These are phyloP conservation scores for Syzygium aromaticum DNA, from an alignment of 345 rosid species.

Conservation along the genomic window DNA sequence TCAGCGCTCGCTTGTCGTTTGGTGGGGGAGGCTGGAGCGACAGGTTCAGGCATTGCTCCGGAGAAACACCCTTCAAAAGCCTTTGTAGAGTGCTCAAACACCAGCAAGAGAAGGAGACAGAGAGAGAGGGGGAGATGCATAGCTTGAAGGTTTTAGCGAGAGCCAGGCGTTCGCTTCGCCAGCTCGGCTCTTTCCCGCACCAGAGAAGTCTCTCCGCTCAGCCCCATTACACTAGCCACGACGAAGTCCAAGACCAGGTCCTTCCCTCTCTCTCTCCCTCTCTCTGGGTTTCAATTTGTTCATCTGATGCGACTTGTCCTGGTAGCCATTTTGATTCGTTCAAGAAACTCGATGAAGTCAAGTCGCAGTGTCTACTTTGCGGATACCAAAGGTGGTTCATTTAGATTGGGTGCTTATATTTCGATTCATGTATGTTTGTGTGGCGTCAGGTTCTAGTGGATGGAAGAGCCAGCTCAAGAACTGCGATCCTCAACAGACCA, in stretches of 20 bases:
- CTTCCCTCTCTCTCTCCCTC: not conserved
- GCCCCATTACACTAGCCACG: too few relatives aligned
- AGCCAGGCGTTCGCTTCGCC: too few relatives aligned
- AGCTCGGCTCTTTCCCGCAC: too few relatives aligned
- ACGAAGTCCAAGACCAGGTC: too few relatives aligned
- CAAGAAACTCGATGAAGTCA: not conserved
- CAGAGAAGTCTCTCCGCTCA: too few relatives aligned
- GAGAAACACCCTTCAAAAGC: not conserved
- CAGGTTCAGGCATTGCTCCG: not conserved
- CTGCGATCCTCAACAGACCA: conserved; percentile 69
- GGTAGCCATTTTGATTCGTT: not conserved
- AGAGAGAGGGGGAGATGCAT: not conserved
- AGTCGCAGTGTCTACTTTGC: accelerated
- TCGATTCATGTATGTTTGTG: not conserved
- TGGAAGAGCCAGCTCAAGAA: conserved; percentile 89
- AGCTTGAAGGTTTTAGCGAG: conserved; percentile 20
- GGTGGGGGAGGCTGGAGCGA: not conserved
- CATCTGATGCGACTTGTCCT: not conserved
- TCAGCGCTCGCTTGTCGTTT: not conserved
- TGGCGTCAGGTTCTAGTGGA: conserved; percentile 59
- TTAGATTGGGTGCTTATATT: not conserved
- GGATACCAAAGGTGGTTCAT: not conserved
- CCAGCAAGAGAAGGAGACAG: too few relatives aligned
- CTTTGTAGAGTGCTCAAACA: not conserved
- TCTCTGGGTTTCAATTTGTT: too few relatives aligned